Evolutionary conservation across 768 basidiomycete genomes (phyloP).

Genomic region (Collybia nuda): DNA sequence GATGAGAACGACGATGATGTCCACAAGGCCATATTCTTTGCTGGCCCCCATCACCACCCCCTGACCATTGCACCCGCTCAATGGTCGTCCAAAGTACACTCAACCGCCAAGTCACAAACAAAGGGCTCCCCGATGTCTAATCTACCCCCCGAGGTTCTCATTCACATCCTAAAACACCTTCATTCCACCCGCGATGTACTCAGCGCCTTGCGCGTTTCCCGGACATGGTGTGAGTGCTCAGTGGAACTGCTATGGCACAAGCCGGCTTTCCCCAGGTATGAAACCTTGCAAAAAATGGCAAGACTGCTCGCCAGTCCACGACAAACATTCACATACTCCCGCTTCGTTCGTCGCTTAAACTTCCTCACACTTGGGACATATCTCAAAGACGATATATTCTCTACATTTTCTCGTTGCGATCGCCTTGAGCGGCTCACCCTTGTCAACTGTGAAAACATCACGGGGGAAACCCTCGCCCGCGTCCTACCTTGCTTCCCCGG

Average conservation of each 20-base stretch:
- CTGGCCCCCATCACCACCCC: constrained; percentile 41
- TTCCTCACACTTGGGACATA: constrained; percentile 69
- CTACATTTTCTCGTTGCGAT: constrained; percentile 69
- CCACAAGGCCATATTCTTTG: constrained; percentile 52
- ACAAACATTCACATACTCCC: constrained; percentile 84
- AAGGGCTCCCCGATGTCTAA: constrained; percentile 57
- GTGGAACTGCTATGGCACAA: constrained; percentile 96
- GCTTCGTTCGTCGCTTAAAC: constrained; percentile 89
- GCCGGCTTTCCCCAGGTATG: constrained; percentile 69
- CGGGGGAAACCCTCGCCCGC: constrained; percentile 58
- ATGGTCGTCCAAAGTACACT: constrained; percentile 47
- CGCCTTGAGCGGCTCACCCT: constrained; percentile 88
- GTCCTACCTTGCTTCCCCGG: constrained; percentile 73
- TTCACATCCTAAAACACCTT: constrained; percentile 87
- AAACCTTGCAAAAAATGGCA: constrained; percentile 78
- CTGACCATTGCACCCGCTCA: constrained; percentile 63
- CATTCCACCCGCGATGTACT: constrained; percentile 74
- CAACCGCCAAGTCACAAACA: constrained; percentile 17
- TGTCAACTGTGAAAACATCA: constrained; percentile 71
- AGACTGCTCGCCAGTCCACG: constrained; percentile 60
- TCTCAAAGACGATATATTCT: constrained; percentile 74
- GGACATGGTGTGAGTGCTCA: constrained; percentile 94
- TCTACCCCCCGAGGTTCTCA: constrained; percentile 89
- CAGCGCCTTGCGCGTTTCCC: constrained; percentile 75
- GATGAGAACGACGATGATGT: constrained; percentile 58